Evolutionary conservation across 495 filamentous ascomycete genomes (phyloP).

Genomic region (Aspergillus cavernicola): DNA sequence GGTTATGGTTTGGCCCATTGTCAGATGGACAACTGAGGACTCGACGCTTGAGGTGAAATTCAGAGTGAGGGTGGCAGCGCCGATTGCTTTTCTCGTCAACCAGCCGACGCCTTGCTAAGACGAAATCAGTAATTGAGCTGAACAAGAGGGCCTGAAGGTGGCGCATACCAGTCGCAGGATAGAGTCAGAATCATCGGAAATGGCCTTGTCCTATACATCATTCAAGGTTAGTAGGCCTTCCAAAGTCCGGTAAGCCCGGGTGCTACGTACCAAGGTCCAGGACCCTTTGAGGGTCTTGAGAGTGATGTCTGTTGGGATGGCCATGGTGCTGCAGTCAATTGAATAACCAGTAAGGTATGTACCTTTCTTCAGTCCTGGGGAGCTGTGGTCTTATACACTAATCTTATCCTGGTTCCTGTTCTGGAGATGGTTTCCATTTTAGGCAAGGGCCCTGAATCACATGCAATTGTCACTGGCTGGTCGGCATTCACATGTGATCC

Average conservation of each 20-base stretch:
- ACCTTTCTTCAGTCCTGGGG: too few relatives aligned
- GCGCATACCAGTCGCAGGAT: slow-evolving; percentile 10
- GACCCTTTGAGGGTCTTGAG: slow-evolving; percentile 8
- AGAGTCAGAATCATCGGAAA: neutral
- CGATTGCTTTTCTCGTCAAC: slow-evolving; percentile 10
- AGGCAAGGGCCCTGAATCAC: too few relatives aligned
- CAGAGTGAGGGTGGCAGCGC: slow-evolving; percentile 9
- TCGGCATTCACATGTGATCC: too few relatives aligned
- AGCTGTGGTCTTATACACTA: too few relatives aligned
- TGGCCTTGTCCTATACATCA: slow-evolving; percentile 2
- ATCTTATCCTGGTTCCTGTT: too few relatives aligned
- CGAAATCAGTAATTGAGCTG: too few relatives aligned
- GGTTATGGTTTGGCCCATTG: slow-evolving; percentile 10
- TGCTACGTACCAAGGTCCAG: neutral
- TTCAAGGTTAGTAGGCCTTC: neutral
- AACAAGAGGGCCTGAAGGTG: too few relatives aligned
- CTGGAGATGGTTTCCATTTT: too few relatives aligned
- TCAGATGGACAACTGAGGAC: neutral
- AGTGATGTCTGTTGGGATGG: slow-evolving; percentile 3
- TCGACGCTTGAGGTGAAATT: slow-evolving; percentile 1
- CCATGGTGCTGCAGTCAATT: neutral
- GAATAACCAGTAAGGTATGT: too few relatives aligned
- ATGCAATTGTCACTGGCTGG: too few relatives aligned
- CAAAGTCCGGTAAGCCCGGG: too few relatives aligned
- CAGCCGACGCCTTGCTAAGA: slow-evolving; percentile 15